Percentiles rank a stretch among this genome's conserved stretches.
Conservation (phyloP, 2,329 filamentous ascomycete genomes). For the Aspergillus neotritici region DNA sequence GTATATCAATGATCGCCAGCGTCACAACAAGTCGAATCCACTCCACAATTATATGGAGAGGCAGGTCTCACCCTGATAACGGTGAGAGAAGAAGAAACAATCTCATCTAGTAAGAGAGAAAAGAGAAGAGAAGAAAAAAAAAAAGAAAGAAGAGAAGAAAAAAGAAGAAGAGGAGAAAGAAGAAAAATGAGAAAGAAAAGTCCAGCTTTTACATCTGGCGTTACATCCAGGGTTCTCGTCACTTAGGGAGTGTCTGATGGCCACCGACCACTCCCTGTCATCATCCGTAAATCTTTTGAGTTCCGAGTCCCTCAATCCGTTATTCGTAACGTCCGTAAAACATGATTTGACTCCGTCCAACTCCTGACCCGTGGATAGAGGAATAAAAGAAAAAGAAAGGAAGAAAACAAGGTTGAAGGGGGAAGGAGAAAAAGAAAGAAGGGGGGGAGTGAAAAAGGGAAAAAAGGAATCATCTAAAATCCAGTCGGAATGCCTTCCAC, state of each 20-base stretch:
- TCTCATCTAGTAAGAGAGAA: conserved; percentile 16
- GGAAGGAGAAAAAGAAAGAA: background rate
- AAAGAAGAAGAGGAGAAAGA: conserved; percentile 5
- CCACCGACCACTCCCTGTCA: conserved; percentile 14
- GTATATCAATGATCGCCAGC: conserved; percentile 9
- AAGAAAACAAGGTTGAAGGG: conserved; percentile 3
- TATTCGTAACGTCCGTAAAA: conserved; percentile 29
- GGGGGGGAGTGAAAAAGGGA: background rate
- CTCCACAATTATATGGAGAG: conserved; percentile 11
- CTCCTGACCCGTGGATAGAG: too few relatives aligned
- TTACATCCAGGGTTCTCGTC: conserved; percentile 17
- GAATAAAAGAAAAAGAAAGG: too few relatives aligned
- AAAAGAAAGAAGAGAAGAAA: conserved; percentile 10
- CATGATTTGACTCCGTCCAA: conserved; percentile 1
- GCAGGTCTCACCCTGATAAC: conserved; percentile 1
- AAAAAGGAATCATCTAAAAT: conserved; percentile 37
- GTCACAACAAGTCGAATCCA: conserved; percentile 7
- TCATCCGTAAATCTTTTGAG: conserved; percentile 20
- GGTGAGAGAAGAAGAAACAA: conserved; percentile 9
- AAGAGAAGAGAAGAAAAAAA: conserved; percentile 10
- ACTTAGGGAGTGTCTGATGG: conserved; percentile 7
- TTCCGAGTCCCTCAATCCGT: conserved; percentile 17
- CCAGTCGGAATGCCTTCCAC: conserved; percentile 46
- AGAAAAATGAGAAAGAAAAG: conserved; percentile 14
- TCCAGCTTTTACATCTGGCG: conserved; percentile 24